Base-by-base conservation (phyloP, 2,329 filamentous ascomycete species). In the Pyricularia sp. region DNA sequence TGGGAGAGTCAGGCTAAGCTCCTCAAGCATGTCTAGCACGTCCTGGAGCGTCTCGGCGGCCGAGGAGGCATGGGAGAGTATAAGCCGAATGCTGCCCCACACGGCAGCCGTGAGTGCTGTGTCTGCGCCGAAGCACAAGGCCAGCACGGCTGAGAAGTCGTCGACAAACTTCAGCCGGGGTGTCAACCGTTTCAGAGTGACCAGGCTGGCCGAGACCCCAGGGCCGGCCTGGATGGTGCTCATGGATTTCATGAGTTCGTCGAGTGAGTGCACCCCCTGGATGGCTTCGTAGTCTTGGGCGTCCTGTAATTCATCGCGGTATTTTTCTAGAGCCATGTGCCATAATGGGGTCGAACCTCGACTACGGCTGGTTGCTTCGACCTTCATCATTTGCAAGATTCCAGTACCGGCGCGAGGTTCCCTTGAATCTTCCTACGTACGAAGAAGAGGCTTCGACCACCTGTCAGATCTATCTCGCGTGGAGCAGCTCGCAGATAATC, bases 11-110 rank as follows among this genome's bases (percentile, higher is more conserved):
- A 75, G 68, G 65, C 73, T 74, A 5, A 77, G 70, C 61, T 76
- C 73, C 69, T 76, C 74, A 31, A 77, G 68, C 75, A 77, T 77
- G 63, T 73, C 72, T 17, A 75, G 68, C 28, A 76, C 72, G 69
- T 75, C 71, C 55, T 73, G 69, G 31, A 75, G 70, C 17, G 70
- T 74, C 50, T 76, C 73, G 10, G 67, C 71, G 20, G 72, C 71
- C 9, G 73, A 73, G 12, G 73, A 73, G 12, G 72, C 73, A 11
- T 72, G 72, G 6, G 69, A 70, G 23, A 75, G 69, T 67, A 76
- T 74, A 63, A 75, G 67, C 30, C 74, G 69, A 17, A 66, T 72
- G 68, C 75, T 76, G 28, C 75, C 75, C 74, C 74, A 77, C 28
- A 76, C 72, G 9, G 74, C 70, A 20, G 74, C 75, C 33, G 74